Evolutionary conservation across 495 filamentous ascomycete genomes (phyloP).

Genomic region (Cercophora newfieldiana): DNA sequence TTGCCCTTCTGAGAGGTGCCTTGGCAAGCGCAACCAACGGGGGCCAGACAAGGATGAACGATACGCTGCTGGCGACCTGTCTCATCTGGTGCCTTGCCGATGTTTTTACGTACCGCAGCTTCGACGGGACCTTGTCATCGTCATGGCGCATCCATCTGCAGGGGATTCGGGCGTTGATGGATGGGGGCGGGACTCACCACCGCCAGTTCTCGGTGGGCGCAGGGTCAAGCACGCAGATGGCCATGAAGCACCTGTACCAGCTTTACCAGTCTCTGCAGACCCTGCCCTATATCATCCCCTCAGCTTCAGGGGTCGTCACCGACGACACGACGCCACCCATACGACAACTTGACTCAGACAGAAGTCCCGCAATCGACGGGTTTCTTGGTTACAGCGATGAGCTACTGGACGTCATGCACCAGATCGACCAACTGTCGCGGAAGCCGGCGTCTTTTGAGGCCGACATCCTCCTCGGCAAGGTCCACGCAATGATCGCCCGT

Average conservation of each 20-base stretch:
- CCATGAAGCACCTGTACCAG: slow-evolving; percentile 26
- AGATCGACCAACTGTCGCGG: slow-evolving; percentile 17
- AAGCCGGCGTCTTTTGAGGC: slow-evolving; percentile 11
- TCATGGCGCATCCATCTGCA: slow-evolving; percentile 27
- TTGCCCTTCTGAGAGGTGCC: slow-evolving; percentile 18
- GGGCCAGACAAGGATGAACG: slow-evolving; percentile 12
- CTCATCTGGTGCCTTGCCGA: slow-evolving; percentile 28
- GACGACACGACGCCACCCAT: not conserved
- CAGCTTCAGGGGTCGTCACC: not conserved
- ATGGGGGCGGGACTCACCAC: slow-evolving; percentile 10
- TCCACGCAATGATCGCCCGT: slow-evolving; percentile 21
- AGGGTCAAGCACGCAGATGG: slow-evolving; percentile 11
- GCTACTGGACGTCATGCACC: slow-evolving; percentile 22
- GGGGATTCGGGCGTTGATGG: slow-evolving; percentile 21
- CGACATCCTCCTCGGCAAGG: slow-evolving; percentile 23
- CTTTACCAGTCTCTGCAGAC: slow-evolving; percentile 24
- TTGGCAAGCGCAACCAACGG: not conserved
- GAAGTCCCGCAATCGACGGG: slow-evolving; percentile 22
- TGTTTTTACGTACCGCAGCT: slow-evolving; percentile 22
- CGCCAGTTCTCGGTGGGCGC: not conserved
- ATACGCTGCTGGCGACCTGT: slow-evolving; percentile 24
- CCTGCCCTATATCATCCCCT: slow-evolving; percentile 16
- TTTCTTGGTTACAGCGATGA: slow-evolving; percentile 28
- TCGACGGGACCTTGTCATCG: slow-evolving; percentile 17
- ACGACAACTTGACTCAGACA: not conserved